Evolutionary conservation across 1,139 yeast genomes (phyloP).

Genomic region (Hansenula anomala): DNA sequence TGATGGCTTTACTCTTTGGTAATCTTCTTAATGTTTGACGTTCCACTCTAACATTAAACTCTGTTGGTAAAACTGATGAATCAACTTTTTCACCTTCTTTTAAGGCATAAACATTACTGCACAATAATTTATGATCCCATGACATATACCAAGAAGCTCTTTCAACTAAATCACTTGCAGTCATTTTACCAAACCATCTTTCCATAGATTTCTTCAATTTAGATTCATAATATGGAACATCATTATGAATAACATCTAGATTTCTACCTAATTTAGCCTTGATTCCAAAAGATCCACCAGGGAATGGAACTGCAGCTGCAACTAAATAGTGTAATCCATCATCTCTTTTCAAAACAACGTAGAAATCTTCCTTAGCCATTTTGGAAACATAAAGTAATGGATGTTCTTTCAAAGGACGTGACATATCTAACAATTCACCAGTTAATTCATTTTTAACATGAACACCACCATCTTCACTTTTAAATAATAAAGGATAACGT

Average conservation of each 20-base stretch:
- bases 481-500: conserved; percentile 61
- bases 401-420: conserved; percentile 54
- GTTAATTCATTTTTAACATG: conserved; percentile 58
- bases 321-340: conserved; percentile 61
- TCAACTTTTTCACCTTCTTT: conserved; percentile 32
- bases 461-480: conserved; percentile 43
- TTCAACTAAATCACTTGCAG: conserved; percentile 61
- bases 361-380: conserved; percentile 73
- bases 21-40: conserved; percentile 64
- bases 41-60: conserved; percentile 58
- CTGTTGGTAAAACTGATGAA: conserved; percentile 27
- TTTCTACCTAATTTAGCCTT: conserved; percentile 53
- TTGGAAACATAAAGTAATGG: conserved; percentile 61
- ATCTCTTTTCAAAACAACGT: conserved; percentile 48
- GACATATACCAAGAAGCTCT: conserved; percentile 72
- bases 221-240: conserved; percentile 64
- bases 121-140: conserved; percentile 63
- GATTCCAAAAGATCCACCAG: conserved; percentile 71
- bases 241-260: conserved; percentile 58
- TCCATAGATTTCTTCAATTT: conserved; percentile 70
- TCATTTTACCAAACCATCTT: conserved; percentile 62
- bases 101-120: conserved; percentile 49
- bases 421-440: conserved; percentile 54
- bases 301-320: conserved; percentile 76
- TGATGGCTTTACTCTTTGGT: conserved; percentile 55